phyloP scores from a whole-genome alignment of 768 basidiomycete genomes.

The Fomitopsis serialis region DNA sequence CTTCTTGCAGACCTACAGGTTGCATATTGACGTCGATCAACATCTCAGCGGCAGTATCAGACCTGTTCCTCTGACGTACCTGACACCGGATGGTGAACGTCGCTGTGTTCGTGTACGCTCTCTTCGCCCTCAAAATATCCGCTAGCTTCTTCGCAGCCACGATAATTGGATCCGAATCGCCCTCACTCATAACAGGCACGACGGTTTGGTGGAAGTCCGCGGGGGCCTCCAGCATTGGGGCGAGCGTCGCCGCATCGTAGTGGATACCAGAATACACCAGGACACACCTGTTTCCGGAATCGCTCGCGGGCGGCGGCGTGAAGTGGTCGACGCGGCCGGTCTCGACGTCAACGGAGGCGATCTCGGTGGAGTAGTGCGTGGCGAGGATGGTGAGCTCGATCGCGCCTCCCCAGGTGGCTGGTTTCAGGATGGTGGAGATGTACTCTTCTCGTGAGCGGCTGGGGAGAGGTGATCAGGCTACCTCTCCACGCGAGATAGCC shows the following conservation, averaged over 20 bases:
- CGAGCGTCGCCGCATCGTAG: conserved; percentile 86
- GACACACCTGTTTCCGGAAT: conserved; percentile 40
- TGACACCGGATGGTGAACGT: conserved; percentile 91
- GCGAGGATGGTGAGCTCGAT: conserved; percentile 89
- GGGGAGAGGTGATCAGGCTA: conserved; percentile 7
- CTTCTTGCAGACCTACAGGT: conserved; percentile 65
- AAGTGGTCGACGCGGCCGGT: conserved; percentile 87
- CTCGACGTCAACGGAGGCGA: conserved; percentile 87
- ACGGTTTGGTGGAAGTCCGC: conserved; percentile 84
- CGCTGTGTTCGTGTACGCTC: conserved; percentile 85
- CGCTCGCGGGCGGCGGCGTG: conserved; percentile 42
- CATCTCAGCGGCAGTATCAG: background rate
- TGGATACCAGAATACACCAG: conserved; percentile 96
- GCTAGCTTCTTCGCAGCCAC: conserved; percentile 69
- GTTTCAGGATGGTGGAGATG: conserved; percentile 73
- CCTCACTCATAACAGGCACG: conserved; percentile 54
- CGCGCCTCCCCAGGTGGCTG: conserved; percentile 90
- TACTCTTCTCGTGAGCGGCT: conserved; percentile 65
- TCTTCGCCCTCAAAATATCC: conserved; percentile 63
- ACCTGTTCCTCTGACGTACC: conserved; percentile 36
- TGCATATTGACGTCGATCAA: background rate
- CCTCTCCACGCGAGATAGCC: background rate
- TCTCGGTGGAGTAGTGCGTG: conserved; percentile 77
- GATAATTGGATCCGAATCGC: conserved; percentile 49
- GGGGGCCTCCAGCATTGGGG: conserved; percentile 73